These are phyloP conservation scores for Geotrichum australiense DNA, from an alignment of 1,139 yeast species.

Conservation along the genomic window DNA sequence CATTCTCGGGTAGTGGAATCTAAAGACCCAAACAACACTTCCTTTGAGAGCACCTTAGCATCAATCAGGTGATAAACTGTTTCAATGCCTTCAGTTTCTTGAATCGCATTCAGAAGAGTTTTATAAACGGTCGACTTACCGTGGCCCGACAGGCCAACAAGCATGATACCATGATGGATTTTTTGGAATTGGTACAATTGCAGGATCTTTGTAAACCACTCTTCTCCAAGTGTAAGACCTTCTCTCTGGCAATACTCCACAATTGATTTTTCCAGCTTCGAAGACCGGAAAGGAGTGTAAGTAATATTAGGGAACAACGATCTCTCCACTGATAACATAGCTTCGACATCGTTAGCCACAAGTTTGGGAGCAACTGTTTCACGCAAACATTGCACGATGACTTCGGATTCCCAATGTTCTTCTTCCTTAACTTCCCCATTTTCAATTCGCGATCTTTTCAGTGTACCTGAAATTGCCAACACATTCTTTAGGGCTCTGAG, in stretches of 20 bases:
- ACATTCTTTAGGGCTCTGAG: conserved; percentile 69
- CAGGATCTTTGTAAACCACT: conserved; percentile 50
- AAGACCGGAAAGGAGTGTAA: conserved; percentile 22
- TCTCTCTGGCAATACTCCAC: conserved; percentile 24
- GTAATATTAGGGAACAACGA: conserved; percentile 29
- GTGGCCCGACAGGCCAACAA: conserved; percentile 69
- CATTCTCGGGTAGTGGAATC: conserved; percentile 82
- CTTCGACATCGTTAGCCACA: conserved; percentile 42
- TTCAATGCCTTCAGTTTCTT: conserved; percentile 36
- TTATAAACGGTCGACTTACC: conserved; percentile 63
- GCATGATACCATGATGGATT: conserved; percentile 74
- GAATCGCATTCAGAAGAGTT: conserved; percentile 44
- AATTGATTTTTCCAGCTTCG: conserved; percentile 21
- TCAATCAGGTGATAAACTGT: conserved; percentile 49
- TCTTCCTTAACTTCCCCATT: conserved; percentile 3
- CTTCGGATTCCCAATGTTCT: conserved; percentile 39
- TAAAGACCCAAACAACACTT: conserved; percentile 59
- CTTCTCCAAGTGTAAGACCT: conserved; percentile 31
- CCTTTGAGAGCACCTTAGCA: conserved; percentile 67
- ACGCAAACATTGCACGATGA: conserved; percentile 48
- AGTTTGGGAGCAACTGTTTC: conserved; percentile 64
- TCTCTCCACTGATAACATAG: conserved; percentile 35
- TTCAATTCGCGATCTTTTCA: conserved; percentile 32
- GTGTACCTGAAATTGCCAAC: conserved; percentile 51
- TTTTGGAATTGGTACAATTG: conserved; percentile 60